Evolutionary conservation across 1,284 basidiomycete genomes (phyloP).

Genomic region (Malassezia furfur): DNA sequence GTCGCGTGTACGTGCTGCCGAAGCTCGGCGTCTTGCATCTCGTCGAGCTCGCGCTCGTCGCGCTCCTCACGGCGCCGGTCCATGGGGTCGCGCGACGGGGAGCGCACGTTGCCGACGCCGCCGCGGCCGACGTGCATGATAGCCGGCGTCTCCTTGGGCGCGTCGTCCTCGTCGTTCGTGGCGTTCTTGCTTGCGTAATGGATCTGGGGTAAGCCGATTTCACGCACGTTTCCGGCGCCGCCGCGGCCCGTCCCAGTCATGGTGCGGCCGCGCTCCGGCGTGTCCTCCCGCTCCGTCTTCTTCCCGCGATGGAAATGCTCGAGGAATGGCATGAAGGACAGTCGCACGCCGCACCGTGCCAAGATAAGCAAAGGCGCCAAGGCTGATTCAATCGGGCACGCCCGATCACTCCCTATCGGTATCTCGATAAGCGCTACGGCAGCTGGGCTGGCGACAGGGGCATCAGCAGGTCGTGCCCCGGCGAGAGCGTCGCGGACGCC

Average conservation of each 20-base stretch:
- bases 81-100: slow-evolving; percentile 57
- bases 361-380: not conserved
- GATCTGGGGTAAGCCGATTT: slow-evolving; percentile 3
- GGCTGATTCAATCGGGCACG: not conserved
- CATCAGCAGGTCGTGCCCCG: slow-evolving; percentile 9
- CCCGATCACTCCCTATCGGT: too few relatives aligned
- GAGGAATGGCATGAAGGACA: not conserved
- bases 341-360: not conserved
- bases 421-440: not conserved
- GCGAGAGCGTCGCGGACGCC: slow-evolving; percentile 7
- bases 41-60: slow-evolving; percentile 20
- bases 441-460: slow-evolving; percentile 5
- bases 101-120: slow-evolving; percentile 67
- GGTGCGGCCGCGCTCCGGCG: slow-evolving; percentile 30
- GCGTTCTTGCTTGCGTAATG: not conserved
- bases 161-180: not conserved
- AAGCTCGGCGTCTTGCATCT: slow-evolving; percentile 50
- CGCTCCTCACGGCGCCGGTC: slow-evolving; percentile 40
- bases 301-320: not conserved
- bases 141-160: slow-evolving; percentile 28
- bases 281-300: not conserved
- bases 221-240: slow-evolving; percentile 40
- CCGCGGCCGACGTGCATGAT: slow-evolving; percentile 62
- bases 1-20: slow-evolving; percentile 55
- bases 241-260: slow-evolving; percentile 37